A percentile compares a stretch with the other conserved stretches of the same genome.
Conservation (phyloP, 2,329 filamentous ascomycete genomes). For the Verticillium longisporum region DNA sequence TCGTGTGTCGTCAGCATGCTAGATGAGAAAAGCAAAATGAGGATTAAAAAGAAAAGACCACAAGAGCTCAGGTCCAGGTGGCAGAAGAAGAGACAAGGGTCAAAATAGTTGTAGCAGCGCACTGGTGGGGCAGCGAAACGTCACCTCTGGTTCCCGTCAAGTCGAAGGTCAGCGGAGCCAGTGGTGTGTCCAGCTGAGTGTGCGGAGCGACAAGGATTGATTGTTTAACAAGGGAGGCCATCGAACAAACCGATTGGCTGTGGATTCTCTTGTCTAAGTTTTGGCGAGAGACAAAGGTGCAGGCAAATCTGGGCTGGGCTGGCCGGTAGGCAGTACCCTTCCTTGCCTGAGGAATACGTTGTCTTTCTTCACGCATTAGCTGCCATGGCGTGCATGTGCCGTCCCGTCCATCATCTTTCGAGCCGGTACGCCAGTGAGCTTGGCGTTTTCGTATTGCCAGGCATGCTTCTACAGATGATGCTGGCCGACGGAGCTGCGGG, state of each 20-base stretch:
- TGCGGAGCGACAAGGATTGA: not conserved
- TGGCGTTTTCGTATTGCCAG: not conserved
- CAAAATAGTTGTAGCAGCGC: not conserved
- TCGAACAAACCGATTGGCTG: not conserved
- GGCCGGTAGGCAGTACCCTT: not conserved
- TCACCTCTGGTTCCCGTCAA: not conserved
- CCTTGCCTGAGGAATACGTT: not conserved
- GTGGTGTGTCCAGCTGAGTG: not conserved
- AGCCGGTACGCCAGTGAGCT: not conserved
- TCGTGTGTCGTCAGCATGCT: not conserved
- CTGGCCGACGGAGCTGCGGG: constrained; percentile 9
- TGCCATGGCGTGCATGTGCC: not conserved
- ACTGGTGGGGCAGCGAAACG: not conserved
- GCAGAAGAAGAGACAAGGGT: not conserved
- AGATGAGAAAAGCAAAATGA: not conserved
- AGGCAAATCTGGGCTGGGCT: not conserved
- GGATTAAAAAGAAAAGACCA: not conserved
- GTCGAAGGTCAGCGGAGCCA: not conserved
- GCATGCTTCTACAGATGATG: constrained; percentile 8
- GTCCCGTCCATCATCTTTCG: not conserved
- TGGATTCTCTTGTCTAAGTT: not conserved
- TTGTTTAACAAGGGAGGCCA: not conserved
- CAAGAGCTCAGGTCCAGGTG: not conserved
- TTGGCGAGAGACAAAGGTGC: not conserved
- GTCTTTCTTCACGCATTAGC: not conserved